phyloP scores from a whole-genome alignment of 2,329 filamentous ascomycete species.

The Trichoderma koningii region DNA sequence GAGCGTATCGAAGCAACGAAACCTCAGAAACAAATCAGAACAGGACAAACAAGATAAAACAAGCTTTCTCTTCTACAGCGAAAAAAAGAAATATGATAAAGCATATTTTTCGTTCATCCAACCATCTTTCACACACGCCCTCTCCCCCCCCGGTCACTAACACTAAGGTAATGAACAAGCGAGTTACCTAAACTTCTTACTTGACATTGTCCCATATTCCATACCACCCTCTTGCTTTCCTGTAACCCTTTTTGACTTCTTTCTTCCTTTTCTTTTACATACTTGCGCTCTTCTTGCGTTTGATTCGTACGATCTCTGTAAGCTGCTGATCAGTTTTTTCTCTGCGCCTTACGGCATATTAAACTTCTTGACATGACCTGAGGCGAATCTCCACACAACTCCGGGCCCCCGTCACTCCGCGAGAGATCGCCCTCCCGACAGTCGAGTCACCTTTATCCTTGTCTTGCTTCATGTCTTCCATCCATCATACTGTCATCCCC shows the following conservation, averaged over 20 bases:
- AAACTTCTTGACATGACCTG: too few species aligned
- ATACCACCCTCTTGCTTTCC: slow-evolving; percentile 5
- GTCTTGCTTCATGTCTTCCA: too few species aligned
- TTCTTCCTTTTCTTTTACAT: neutral
- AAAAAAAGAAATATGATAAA: neutral
- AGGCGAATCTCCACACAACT: too few species aligned
- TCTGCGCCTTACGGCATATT: too few species aligned
- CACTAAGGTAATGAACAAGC: too few species aligned
- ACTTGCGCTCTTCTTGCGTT: neutral
- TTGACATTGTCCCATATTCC: neutral
- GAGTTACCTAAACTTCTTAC: neutral
- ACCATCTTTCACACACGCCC: neutral
- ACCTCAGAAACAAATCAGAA: neutral
- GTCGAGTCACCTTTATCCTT: too few species aligned
- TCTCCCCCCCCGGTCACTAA: too few species aligned
- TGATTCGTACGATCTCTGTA: too few species aligned
- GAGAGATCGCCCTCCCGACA: too few species aligned
- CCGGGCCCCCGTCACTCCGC: too few species aligned
- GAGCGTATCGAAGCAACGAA: neutral
- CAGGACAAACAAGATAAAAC: neutral
- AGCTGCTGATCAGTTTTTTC: too few species aligned
- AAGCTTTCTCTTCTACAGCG: neutral
- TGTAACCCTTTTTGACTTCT: neutral
- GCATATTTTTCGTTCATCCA: neutral
- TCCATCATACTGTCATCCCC: too few species aligned